phyloP scores from a whole-genome alignment of 2,329 filamentous ascomycete genomes.

The Ceratocystis ficicola region DNA sequence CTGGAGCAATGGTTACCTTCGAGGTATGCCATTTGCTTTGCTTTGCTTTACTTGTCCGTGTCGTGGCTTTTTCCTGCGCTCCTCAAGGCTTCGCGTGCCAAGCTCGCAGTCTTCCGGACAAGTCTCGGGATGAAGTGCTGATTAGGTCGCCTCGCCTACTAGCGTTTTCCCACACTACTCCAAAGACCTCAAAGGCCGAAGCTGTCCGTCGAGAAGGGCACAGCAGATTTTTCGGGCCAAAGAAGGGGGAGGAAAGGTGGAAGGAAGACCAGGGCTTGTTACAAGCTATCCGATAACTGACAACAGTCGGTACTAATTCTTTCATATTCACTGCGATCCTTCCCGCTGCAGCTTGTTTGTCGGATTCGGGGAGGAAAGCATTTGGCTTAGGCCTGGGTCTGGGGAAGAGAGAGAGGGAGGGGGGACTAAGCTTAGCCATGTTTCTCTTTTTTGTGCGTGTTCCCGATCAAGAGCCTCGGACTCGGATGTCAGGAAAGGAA shows the following conservation, averaged over 20 bases:
- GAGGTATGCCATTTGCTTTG: neutral
- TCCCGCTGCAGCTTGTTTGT: constrained; percentile 7
- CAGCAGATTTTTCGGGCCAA: neutral
- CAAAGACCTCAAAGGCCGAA: neutral
- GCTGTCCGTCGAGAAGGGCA: neutral
- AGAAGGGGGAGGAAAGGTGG: neutral
- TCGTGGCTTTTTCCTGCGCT: neutral
- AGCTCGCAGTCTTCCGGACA: neutral
- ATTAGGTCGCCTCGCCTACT: neutral
- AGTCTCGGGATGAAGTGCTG: neutral
- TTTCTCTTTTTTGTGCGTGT: constrained; percentile 8
- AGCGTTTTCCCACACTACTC: neutral
- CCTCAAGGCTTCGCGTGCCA: neutral
- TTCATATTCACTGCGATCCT: neutral
- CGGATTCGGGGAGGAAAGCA: neutral
- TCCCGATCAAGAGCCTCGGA: constrained; percentile 2
- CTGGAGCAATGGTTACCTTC: constrained; percentile 4
- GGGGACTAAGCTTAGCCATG: neutral
- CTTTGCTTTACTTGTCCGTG: neutral
- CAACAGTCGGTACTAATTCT: neutral
- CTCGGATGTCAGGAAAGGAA: neutral
- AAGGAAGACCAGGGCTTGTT: neutral
- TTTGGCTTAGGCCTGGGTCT: neutral
- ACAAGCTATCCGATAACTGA: neutral
- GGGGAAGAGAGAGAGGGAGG: neutral